phyloP scores from a whole-genome alignment of 2,329 filamentous ascomycete species.

The Talaromyces marneffei region DNA sequence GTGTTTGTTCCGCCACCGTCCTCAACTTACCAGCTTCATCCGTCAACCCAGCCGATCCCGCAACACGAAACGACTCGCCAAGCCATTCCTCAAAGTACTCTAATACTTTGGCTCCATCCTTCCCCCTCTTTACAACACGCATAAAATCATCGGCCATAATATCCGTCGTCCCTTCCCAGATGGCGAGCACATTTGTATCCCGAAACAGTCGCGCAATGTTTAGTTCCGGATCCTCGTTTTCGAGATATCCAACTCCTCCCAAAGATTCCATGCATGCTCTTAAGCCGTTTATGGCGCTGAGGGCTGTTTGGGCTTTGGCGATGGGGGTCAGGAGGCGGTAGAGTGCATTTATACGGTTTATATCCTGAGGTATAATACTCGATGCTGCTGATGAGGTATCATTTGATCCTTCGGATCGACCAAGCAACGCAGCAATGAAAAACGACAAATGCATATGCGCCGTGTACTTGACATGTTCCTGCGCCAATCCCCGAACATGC shows the following conservation, averaged over 20 bases:
- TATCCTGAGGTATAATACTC: constrained; percentile 20
- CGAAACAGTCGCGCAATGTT: constrained; percentile 62
- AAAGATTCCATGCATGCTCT: constrained; percentile 29
- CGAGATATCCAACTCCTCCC: constrained; percentile 29
- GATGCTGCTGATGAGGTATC: constrained; percentile 11
- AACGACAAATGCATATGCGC: constrained; percentile 34
- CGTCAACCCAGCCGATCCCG: not conserved
- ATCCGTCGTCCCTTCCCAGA: constrained; percentile 65
- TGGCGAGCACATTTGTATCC: constrained; percentile 50
- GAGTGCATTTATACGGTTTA: constrained; percentile 20
- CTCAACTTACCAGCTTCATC: constrained; percentile 40
- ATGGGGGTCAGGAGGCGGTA: constrained; percentile 30
- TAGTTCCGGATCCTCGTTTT: constrained; percentile 48
- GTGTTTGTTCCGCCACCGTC: constrained; percentile 29
- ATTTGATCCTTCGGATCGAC: constrained; percentile 26
- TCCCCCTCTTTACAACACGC: constrained; percentile 19
- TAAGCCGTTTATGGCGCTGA: constrained; percentile 20
- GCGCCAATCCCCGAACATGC: constrained; percentile 36
- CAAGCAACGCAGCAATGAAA: constrained; percentile 32
- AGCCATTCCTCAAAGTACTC: constrained; percentile 35
- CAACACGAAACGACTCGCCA: constrained; percentile 36
- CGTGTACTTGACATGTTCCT: constrained; percentile 35
- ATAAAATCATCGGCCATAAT: constrained; percentile 54
- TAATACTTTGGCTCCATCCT: constrained; percentile 12
- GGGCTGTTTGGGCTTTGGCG: constrained; percentile 27